Conservation (phyloP, 1,284 basidiomycete species). For the Peniophora sp. region DNA sequence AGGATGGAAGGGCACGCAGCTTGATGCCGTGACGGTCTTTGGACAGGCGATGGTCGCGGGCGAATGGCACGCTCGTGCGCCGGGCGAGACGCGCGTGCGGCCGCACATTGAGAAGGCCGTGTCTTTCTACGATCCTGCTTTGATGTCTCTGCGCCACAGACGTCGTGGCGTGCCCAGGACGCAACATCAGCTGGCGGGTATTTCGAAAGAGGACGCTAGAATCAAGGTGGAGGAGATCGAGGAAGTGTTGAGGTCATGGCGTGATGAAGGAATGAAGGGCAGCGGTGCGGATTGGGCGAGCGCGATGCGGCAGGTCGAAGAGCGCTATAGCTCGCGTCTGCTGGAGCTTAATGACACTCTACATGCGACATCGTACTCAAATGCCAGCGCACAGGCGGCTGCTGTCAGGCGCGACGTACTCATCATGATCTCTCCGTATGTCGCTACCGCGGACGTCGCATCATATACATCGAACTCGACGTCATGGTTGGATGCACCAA, state of each 20-base stretch:
- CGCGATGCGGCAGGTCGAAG: slow-evolving; percentile 30
- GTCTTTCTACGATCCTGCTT: slow-evolving; percentile 33
- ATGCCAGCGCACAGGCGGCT: slow-evolving; percentile 8
- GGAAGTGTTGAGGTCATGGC: slow-evolving; percentile 11
- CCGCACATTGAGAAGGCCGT: slow-evolving; percentile 32
- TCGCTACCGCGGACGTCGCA: slow-evolving; percentile 11
- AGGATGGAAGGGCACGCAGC: slow-evolving; percentile 5
- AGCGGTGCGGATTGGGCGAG: slow-evolving; percentile 38
- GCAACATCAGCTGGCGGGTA: slow-evolving; percentile 25
- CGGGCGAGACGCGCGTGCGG: slow-evolving; percentile 32
- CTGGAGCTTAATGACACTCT: slow-evolving; percentile 31
- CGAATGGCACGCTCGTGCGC: slow-evolving; percentile 30
- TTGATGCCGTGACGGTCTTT: not conserved
- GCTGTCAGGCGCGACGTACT: slow-evolving; percentile 20
- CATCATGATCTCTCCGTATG: slow-evolving; percentile 30
- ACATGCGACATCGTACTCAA: slow-evolving; percentile 16
- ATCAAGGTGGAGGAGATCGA: slow-evolving; percentile 4
- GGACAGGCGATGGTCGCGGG: slow-evolving; percentile 25
- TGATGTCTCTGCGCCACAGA: slow-evolving; percentile 23
- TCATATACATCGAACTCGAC: slow-evolving; percentile 3
- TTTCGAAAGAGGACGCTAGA: slow-evolving; percentile 7
- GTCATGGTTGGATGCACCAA: slow-evolving; percentile 23
- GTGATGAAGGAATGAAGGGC: slow-evolving; percentile 1
- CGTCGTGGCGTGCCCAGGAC: slow-evolving; percentile 22
- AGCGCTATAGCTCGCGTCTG: slow-evolving; percentile 34